Evolutionary conservation across 108 stramenopile genomes (phyloP).

Genomic region (Hondaea fermentalgiana): DNA sequence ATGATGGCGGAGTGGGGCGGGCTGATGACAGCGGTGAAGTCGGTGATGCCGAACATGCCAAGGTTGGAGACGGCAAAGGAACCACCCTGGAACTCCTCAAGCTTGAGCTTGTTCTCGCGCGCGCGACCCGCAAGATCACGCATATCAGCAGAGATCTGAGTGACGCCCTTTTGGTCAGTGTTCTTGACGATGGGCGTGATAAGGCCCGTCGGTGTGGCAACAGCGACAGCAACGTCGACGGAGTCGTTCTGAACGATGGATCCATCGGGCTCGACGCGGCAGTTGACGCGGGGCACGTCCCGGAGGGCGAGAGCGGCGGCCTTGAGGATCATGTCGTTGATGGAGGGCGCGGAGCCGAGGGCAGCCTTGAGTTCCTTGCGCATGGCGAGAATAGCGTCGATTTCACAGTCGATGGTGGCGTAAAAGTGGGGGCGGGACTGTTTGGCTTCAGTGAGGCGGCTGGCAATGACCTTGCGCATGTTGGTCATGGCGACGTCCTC

Average conservation of each 20-base stretch:
- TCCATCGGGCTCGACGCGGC: slow-evolving; percentile 46
- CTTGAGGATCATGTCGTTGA: slow-evolving; percentile 94
- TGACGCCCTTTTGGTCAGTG: slow-evolving; percentile 67
- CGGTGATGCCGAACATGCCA: slow-evolving; percentile 96
- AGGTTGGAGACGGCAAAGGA: slow-evolving; percentile 91
- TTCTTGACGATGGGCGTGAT: slow-evolving; percentile 87
- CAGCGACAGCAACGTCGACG: slow-evolving; percentile 94
- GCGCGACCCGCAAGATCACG: slow-evolving; percentile 72
- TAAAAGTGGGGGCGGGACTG: slow-evolving; percentile 92
- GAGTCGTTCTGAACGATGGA: slow-evolving; percentile 51
- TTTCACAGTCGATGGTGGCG: slow-evolving; percentile 69
- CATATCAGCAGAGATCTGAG: slow-evolving; percentile 68
- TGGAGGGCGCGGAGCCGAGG: slow-evolving; percentile 70
- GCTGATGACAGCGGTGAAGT: slow-evolving; percentile 95
- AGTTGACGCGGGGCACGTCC: slow-evolving; percentile 89
- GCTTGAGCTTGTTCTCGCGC: slow-evolving; percentile 70
- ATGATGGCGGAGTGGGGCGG: slow-evolving; percentile 95
- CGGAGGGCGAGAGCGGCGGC: slow-evolving; percentile 86
- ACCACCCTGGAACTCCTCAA: slow-evolving; percentile 93
- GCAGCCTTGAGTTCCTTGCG: slow-evolving; percentile 66
- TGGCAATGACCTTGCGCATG: slow-evolving; percentile 88
- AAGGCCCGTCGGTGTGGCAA: slow-evolving; percentile 83
- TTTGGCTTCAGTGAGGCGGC: slow-evolving; percentile 88
- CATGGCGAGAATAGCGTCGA: slow-evolving; percentile 72
- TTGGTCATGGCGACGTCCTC: slow-evolving; percentile 35